Base-by-base conservation (phyloP, 1,284 basidiomycete genomes). In the Irpex lacteus region DNA sequence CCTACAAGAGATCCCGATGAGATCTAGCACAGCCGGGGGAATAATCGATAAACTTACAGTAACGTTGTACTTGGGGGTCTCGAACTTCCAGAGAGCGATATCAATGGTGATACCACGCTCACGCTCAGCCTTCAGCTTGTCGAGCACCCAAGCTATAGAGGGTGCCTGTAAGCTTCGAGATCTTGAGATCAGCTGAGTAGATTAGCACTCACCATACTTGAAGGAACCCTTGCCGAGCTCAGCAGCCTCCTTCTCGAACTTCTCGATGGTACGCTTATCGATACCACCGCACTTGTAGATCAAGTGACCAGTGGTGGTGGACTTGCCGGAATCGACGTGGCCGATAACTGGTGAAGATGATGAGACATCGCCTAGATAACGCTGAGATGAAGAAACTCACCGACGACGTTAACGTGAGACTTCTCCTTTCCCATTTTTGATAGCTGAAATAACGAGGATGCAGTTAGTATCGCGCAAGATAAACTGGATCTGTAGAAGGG, bases 251-350 rank as follows among this genome's bases (percentile, higher is more conserved):
- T 99, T 99, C 90, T 99, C 97, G 89, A 98, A 99, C 86, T 98
- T 99, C 86, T 99, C 96, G 76, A 99, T 98, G 81, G 96, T 98
- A 92, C 98, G 97, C 88, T 99, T 99, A 83, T 99, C 98, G 85
- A 99, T 99, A 95, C 98, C 98, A 91, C 97, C 97, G 82, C 97
- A 99, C 91, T 99, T 98, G 95, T 98, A 98, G 90, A 99, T 99
- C 84, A 99, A 87, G 88, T 99, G 98, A 75, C 98, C 98, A 76
- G 98, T 99, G 78, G 97, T 99, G 82, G 97, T 99, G 70, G 96
- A 98, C 87, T 98, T 98, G 74, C 97, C 94, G 78, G 93, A 95
- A 84, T 95, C 93, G 91, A 96, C 94, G 86, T 97, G 95, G 71
- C 95, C 94, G 85, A 96, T 96, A 81, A 97, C 95, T 94, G 81